Evolutionary conservation across 2,329 filamentous ascomycete species (phyloP), one percentile per base, ranked within the genome.

Genomic region (Penicillium sp.): DNA sequence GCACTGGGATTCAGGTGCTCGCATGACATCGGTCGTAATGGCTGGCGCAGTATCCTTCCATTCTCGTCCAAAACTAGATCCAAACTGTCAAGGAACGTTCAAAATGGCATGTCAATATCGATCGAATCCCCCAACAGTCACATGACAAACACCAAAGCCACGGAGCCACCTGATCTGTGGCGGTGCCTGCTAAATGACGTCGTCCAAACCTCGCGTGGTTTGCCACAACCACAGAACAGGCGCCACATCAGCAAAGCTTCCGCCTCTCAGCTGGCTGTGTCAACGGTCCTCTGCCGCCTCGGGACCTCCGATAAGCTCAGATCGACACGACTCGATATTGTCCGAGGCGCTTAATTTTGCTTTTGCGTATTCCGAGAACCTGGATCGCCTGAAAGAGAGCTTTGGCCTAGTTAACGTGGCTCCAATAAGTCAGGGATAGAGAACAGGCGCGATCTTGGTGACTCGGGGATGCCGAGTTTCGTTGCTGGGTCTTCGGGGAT

Each of bases 241-340:
- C 55, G 58, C 58, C 58, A 60, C 58, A 57, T 53, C 44, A 58
- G 59, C 15, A 21, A 30, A 58, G 35, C 47, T 61, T 47, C 31
- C 44, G 45, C 47, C 54, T 46, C 51, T 54, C 54, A 64, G 60
- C 64, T 66, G 64, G 44, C 58, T 47, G 21, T n/a, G 51, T 49
- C 13, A 31, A 9, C 7, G 1, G 35, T 15, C 9, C 35, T 41
- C 11, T 15, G 35, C 35, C 35, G 35, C 21, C 26, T 38, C 59
- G 51, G 58, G 35, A 48, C 21, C 60, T 59, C 58, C 58, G 58
- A 55, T 59, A 59, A 59, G 57, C 49, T 59, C 44, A 48, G 51
- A 60, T 60, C 44, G 31, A 48, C 44, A 30, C 50, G 26, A 41
- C 17, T 41, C 26, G 44, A 49, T 55, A 44, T 48, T 60, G 44